These are phyloP conservation scores for Firmiana major DNA, from an alignment of 345 rosid species.

Conservation along the genomic window DNA sequence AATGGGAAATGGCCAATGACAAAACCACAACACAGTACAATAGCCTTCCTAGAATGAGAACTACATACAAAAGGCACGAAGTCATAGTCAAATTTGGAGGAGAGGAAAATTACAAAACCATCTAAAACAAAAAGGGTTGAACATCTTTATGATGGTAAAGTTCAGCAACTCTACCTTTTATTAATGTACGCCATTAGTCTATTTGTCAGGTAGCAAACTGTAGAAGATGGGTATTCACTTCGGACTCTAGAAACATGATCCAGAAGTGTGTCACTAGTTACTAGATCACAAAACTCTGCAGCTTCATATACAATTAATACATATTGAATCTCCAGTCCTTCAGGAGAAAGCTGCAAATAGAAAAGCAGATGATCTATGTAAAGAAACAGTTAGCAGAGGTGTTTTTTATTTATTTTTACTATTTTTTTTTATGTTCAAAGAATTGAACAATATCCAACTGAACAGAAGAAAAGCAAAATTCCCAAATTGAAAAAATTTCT, in stretches of 20 bases:
- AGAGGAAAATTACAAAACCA: constrained; percentile 1
- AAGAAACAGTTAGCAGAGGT: constrained; percentile 12
- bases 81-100: not conserved
- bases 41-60: not conserved
- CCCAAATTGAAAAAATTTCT: not conserved
- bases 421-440: not conserved
- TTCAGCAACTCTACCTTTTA: constrained; percentile 51
- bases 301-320: constrained; percentile 66
- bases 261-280: constrained; percentile 45
- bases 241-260: constrained; percentile 57
- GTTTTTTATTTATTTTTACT: too few relatives aligned
- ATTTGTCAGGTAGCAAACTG: constrained; percentile 86
- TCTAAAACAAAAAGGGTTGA: not conserved
- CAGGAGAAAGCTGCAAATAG: constrained; percentile 52
- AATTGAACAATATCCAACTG: not conserved
- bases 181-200: constrained; percentile 71
- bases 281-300: constrained; percentile 80
- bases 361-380: constrained; percentile 2
- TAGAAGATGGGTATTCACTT: constrained; percentile 65
- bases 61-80: not conserved
- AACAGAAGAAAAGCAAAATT: not conserved
- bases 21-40: not conserved
- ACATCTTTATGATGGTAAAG: constrained; percentile 6
- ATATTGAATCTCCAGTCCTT: constrained; percentile 50
- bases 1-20: not conserved